Percentiles rank a stretch among this genome's conserved stretches.
phyloP scores from a whole-genome alignment of 305 asterid species.

The Fraxinus platypoda region DNA sequence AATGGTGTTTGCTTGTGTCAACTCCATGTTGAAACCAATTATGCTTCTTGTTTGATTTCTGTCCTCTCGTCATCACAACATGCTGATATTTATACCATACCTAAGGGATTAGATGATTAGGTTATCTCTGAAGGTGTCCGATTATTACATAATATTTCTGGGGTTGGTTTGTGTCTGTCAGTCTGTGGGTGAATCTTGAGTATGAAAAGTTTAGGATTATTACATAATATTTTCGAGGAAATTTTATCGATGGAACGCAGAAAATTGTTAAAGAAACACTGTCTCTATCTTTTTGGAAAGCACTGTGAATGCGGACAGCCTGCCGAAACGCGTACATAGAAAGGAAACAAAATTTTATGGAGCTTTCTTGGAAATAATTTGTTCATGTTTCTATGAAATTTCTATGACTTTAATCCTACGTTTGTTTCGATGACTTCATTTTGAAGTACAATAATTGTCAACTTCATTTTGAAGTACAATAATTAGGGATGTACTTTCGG shows the following conservation, averaged over 20 bases:
- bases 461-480: no score
- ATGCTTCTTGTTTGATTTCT: neutral
- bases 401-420: neutral
- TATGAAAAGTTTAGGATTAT: neutral
- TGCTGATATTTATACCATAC: neutral
- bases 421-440: neutral
- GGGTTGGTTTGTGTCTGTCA: neutral
- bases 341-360: conserved; percentile 3
- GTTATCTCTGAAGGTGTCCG: neutral
- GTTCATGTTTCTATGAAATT: conserved; percentile 8
- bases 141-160: neutral
- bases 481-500: neutral
- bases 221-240: conserved; percentile 22
- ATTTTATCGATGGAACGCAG: neutral
- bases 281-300: neutral
- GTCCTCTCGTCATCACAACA: neutral
- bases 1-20: conserved; percentile 17
- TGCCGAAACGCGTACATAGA: neutral
- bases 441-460: no score
- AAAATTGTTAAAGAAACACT: neutral
- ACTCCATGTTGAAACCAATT: conserved; percentile 24
- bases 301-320: neutral
- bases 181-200: neutral
- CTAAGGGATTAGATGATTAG: neutral
- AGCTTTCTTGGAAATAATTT: conserved; percentile 3